Evolutionary conservation across 2,329 filamentous ascomycete species (phyloP), one percentile per base, ranked within the genome.

Genomic region (Rasamsonia emersonii): DNA sequence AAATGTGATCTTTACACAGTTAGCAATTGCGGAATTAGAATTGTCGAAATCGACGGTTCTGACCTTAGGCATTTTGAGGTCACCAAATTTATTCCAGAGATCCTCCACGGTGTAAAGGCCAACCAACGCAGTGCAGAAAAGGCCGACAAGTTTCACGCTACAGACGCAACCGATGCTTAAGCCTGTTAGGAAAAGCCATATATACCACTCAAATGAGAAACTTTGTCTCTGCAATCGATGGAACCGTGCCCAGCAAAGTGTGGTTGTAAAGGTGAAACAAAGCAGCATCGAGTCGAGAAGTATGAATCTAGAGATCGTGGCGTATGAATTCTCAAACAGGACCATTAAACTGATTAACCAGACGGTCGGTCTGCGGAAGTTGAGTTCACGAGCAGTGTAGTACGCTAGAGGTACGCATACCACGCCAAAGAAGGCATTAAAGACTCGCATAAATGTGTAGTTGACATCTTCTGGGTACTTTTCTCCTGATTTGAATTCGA

Each of bases 401-500:
- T 96, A 98, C 35, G 91, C 89, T 61, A 98, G 66, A 11, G 91
- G 91, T 28, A 98, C 79, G 54, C 86, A 95, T 39, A 91, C 70
- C 40, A 88, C 89, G 39, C 91, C 91, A 58, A 96, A 98, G 42
- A 86, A 77, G 43, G 89, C 82, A 59, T 96, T 98, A 75, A 98
- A 98, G 40, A 89, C 74, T 49, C 91, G 85, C 93, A 98, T 98
- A 56, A 94, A 94, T 49, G 88, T 93, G 62, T 93, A 98, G 69
- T 98, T 82, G 54, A 98, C 72, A 52, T 96, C 86, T 46, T 79
- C 77, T 8, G 91, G 91, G 58, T 98, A 98, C 33, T 76, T 86
- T 55, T 96, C 91, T 57, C 91, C 91, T 33, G 89, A 96, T 64
- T 98, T 98, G 74, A 98, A 98, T 56, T 98, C 91, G 64, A 98